These are phyloP conservation scores for Coemansia sp. DNA, from an alignment of 192 early-diverging fungal species.

Conservation along the genomic window DNA sequence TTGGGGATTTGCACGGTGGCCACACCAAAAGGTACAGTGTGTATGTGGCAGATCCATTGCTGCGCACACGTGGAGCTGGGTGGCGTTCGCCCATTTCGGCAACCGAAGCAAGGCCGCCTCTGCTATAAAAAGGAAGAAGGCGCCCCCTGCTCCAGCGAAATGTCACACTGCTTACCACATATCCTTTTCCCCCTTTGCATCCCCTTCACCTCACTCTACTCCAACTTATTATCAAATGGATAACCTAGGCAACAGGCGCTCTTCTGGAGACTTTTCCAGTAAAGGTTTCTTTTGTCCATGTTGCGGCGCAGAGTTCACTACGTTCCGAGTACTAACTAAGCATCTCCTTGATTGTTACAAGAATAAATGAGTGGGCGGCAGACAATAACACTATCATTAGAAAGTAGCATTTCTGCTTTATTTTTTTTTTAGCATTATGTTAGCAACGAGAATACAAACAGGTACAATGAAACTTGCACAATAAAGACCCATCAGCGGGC, in stretches of 20 bases:
- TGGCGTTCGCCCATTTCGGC: background rate
- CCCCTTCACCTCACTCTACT: background rate
- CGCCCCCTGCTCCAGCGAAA: background rate
- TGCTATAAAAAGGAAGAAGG: background rate
- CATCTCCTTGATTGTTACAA: background rate
- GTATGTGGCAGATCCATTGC: background rate
- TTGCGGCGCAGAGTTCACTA: background rate
- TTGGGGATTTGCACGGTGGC: background rate
- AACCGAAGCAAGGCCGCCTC: background rate
- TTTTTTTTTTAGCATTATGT: too few species aligned
- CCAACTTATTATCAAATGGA: background rate
- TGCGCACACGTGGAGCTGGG: background rate
- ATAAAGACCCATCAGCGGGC: too few species aligned
- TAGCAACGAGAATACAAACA: too few species aligned
- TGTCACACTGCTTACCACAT: background rate
- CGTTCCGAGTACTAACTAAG: background rate
- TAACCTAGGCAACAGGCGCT: background rate
- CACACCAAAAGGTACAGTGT: background rate
- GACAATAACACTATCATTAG: too few species aligned
- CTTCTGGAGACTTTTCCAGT: background rate
- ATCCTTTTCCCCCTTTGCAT: background rate
- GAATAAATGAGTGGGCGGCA: background rate
- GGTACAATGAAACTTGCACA: too few species aligned
- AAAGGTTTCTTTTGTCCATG: background rate
- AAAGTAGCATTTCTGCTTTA: too few species aligned